phyloP scores from a whole-genome alignment of 1,284 basidiomycete genomes.

The Papiliotrema fonsecae region DNA sequence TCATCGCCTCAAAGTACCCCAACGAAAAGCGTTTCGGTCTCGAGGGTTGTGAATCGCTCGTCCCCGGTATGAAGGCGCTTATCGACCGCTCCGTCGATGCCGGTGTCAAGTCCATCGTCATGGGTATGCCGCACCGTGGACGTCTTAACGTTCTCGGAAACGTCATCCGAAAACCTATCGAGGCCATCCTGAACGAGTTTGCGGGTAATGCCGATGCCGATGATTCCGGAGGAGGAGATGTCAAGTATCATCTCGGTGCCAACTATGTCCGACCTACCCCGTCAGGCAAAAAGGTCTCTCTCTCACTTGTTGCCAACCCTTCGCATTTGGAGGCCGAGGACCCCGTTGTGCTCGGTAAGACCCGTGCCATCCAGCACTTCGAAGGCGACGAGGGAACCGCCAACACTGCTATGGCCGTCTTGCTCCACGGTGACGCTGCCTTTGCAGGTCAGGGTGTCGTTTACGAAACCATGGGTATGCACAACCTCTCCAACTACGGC shows the following conservation, averaged over 20 bases:
- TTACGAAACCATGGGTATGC: slow-evolving; percentile 99
- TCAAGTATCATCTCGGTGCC: slow-evolving; percentile 98
- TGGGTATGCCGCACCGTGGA: slow-evolving; percentile 99
- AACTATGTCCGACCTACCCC: slow-evolving; percentile 99
- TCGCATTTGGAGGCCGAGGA: slow-evolving; percentile 97
- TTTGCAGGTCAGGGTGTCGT: slow-evolving; percentile 98
- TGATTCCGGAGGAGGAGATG: slow-evolving; percentile 86
- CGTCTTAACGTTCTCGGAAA: slow-evolving; percentile 97
- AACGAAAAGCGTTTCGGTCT: slow-evolving; percentile 99
- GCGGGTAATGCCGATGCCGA: slow-evolving; percentile 61
- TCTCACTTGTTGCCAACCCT: slow-evolving; percentile 97
- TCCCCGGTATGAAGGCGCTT: slow-evolving; percentile 98
- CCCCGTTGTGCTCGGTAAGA: slow-evolving; percentile 96
- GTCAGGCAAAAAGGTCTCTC: slow-evolving; percentile 93
- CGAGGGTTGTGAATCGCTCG: slow-evolving; percentile 95
- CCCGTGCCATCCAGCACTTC: slow-evolving; percentile 91
- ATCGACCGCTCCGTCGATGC: slow-evolving; percentile 97
- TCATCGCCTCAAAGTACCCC: slow-evolving; percentile 96
- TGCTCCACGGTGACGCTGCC: slow-evolving; percentile 97
- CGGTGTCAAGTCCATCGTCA: slow-evolving; percentile 92
- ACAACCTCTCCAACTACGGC: slow-evolving; percentile 90
- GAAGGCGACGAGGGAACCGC: slow-evolving; percentile 77
- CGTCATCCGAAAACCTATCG: slow-evolving; percentile 96
- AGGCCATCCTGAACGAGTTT: slow-evolving; percentile 98
- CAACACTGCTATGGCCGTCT: slow-evolving; percentile 82